These are phyloP conservation scores for Gentiana straminea DNA, from an alignment of 257 asterid species.

Conservation along the genomic window DNA sequence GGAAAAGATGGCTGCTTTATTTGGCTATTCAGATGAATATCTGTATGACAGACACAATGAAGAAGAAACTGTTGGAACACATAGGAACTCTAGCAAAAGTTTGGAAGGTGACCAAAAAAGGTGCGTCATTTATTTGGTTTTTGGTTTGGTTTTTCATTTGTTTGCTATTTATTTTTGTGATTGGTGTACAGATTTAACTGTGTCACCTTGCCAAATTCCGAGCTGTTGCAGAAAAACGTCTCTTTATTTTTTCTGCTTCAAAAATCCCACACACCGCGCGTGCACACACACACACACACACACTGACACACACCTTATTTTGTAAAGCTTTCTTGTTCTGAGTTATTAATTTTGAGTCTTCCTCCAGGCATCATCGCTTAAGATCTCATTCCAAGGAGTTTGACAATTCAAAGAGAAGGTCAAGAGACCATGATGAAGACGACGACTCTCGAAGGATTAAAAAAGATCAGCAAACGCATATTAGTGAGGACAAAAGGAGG, in stretches of 20 bases:
- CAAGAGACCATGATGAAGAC: conserved; percentile 33
- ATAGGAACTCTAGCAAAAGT: conserved; percentile 26
- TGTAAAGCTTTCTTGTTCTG: too few relatives aligned
- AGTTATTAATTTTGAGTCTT: background rate
- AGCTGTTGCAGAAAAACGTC: too few relatives aligned
- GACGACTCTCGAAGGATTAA: conserved; percentile 21
- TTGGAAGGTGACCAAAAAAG: conserved; percentile 31
- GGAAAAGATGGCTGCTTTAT: conserved; percentile 68
- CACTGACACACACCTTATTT: too few relatives aligned
- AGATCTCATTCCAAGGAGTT: conserved; percentile 49
- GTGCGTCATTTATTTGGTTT: conserved; percentile 13
- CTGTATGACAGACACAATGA: conserved; percentile 27
- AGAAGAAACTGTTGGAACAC: conserved; percentile 28
- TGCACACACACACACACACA: too few relatives aligned
- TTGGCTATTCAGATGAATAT: conserved; percentile 57
- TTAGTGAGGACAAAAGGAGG: conserved; percentile 19
- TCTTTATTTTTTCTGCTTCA: too few relatives aligned
- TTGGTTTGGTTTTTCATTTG: background rate
- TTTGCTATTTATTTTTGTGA: background rate
- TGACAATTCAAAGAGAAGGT: conserved; percentile 23
- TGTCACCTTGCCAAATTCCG: too few relatives aligned
- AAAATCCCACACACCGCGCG: too few relatives aligned
- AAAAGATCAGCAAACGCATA: conserved; percentile 13
- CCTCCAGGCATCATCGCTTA: conserved; percentile 26
- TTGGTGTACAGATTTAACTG: too few relatives aligned